Base-by-base conservation (phyloP, 164 flowering plant species). In the Dillenia suffruticosa region DNA sequence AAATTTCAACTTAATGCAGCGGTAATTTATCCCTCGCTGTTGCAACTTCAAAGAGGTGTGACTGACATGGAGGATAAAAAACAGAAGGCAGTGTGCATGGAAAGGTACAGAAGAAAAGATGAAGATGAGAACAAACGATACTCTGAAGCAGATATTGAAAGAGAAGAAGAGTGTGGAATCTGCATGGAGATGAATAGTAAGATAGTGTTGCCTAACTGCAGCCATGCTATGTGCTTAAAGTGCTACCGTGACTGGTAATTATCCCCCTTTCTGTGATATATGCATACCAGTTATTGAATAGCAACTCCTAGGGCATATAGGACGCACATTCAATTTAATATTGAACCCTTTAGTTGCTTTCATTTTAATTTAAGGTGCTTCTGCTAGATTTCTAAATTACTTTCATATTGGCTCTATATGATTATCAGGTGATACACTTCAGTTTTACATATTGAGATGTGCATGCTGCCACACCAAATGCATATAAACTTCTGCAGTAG, bases 181-280 rank as follows among this genome's bases (percentile, higher is more conserved):
- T 92, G 96, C 83, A 86, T 92, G 97, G 98, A 92, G 82, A 68
- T 76, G 72, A 86, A 83, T 62, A 80, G 84, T 59, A 92, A 88
- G 73, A 76, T 88, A 58, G 96, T 90, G 19, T 63, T 92, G 74
- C 98, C 97, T 24, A 83, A 78, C 67, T 90, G 97, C 78, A 83
- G 72, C 79, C 98, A 92, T 72, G 85, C 90, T 24, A 71, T 92
- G 90, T 92, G 98, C 84, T 72, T 90, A 77, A 85, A 84, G 68
- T 92, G 98, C 81, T 92, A 86, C 69, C 83, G 76, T 51, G 90
- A 92, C 56, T 92, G 98, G 97, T 92, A 86, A 96, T 92, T 85
- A 26, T 47, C 59, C 26, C 46, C 50, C 45, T 50, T n/a, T 61
- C 54, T 44, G 12, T 0, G 15, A 44, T 9, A n/a, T 44, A 12